Evolutionary conservation across 192 early-diverging fungal species (phyloP), one percentile per base, ranked within the genome.

Genomic region (Coemansia sp.): DNA sequence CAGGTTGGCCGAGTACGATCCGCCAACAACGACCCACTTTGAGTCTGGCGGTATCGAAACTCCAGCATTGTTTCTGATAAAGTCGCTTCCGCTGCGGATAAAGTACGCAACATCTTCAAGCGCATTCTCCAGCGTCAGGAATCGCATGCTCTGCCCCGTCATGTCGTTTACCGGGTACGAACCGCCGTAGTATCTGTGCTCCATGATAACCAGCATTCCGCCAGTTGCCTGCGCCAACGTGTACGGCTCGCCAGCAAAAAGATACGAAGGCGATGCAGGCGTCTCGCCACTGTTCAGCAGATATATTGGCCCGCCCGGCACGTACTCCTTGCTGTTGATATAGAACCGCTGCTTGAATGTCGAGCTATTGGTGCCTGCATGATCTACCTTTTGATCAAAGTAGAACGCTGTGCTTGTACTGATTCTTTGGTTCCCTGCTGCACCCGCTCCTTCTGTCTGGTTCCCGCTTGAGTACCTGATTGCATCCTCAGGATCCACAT

Each of bases 1-100:
- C 12, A 94, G 57, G 53, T 87, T 91, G 4, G 89, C 93, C 16
- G 88, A 76, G 71, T 94, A 94, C 7, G 90, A 91, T 22, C 91
- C 92, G n/a, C 93, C 93, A 2, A 85, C 75, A 2, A 86, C 82
- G 8, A 93, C 86, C 89, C 91, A 93, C 65, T 84, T 84, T 61
- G 77, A 70, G 5, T 64, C 14, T 16, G 76, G 64, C 56, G 76
- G 76, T 14, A 88, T 84, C 38, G 73, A 49, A 7, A 67, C 22
- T 1, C 81, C 77, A 5, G 68, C 51, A 0, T 41, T 17, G 3
- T 51, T 39, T n/a, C 68, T 70, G 38, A 84, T 64, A 61, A 79
- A 79, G 6, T 20, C 48, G 16, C 49, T 59, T 2, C 69, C 76
- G 45, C 62, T 83, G 50, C 74, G 65, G n/a, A 83, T 79, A 73